These are phyloP conservation scores for Xylaria intraflava DNA, from an alignment of 495 filamentous ascomycete genomes.

Conservation along the genomic window DNA sequence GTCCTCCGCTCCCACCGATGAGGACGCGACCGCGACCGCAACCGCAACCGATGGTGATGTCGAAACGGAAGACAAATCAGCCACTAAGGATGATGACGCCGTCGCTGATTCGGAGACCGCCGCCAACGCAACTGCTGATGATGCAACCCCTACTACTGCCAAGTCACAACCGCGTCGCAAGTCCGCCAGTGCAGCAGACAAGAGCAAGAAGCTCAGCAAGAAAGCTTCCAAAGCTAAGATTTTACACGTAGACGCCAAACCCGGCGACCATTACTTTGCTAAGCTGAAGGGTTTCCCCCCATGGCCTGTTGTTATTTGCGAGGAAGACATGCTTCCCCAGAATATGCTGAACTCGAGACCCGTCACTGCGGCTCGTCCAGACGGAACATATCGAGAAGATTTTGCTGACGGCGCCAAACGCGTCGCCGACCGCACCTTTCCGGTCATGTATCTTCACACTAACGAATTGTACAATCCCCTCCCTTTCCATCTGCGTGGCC, in stretches of 20 bases:
- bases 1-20: conserved; percentile 9
- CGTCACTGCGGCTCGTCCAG: conserved; percentile 68
- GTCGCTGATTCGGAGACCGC: conserved; percentile 10
- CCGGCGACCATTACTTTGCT: conserved; percentile 80
- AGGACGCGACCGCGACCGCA: conserved; percentile 7
- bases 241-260: conserved; percentile 67
- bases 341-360: conserved; percentile 65
- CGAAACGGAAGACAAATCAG: conserved; percentile 29
- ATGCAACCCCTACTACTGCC: conserved; percentile 27
- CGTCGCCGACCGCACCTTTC: conserved; percentile 73
- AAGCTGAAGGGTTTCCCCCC: conserved; percentile 83
- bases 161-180: conserved; percentile 54
- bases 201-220: conserved; percentile 73
- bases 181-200: conserved; percentile 61
- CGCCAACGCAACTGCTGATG: conserved; percentile 18
- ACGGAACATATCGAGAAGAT: conserved; percentile 78
- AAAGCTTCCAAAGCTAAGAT: conserved; percentile 71
- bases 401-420: conserved; percentile 79
- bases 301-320: conserved; percentile 86
- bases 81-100: conserved; percentile 16
- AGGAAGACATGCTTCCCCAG: conserved; percentile 82
- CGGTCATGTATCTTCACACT: conserved; percentile 87
- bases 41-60: conserved; percentile 24
- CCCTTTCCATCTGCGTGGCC: neutral
- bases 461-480: conserved; percentile 81